Percentiles rank a stretch among this genome's conserved stretches.
phyloP scores from a whole-genome alignment of 768 basidiomycete species.

The Panaeolus cyanescens region DNA sequence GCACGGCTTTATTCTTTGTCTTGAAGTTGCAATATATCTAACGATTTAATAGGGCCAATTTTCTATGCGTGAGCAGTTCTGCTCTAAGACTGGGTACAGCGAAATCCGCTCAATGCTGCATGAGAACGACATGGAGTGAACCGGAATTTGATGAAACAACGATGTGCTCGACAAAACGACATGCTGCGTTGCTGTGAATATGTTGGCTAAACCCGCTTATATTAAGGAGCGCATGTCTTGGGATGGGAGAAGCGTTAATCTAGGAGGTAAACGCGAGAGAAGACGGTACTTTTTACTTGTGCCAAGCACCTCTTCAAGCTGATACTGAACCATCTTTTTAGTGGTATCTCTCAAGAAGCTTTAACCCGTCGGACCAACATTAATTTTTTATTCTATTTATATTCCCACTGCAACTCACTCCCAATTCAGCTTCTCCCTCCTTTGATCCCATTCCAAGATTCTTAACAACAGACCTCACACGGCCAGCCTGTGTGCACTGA shows the following conservation, averaged over 20 bases:
- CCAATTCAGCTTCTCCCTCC: background rate
- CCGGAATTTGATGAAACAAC: background rate
- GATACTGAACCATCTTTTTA: background rate
- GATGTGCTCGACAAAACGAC: background rate
- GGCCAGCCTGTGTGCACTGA: constrained; percentile 8
- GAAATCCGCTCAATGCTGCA: background rate
- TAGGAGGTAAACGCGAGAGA: background rate
- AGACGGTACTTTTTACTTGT: background rate
- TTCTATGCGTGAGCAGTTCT: background rate
- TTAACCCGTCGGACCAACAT: too few relatives aligned
- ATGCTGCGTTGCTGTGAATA: background rate
- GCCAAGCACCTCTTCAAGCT: background rate
- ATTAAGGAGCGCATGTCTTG: background rate
- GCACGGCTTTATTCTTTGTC: too few relatives aligned
- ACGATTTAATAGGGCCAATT: background rate
- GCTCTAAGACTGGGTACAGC: background rate
- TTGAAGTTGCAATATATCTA: too few relatives aligned
- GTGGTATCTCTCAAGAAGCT: background rate
- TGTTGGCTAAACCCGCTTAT: background rate
- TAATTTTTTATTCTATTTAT: constrained; percentile 9
- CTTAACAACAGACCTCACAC: constrained; percentile 13
- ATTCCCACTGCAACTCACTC: background rate
- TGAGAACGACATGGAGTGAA: background rate
- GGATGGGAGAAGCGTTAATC: background rate
- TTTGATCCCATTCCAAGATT: background rate